Percentiles rank a stretch among this genome's conserved stretches.
phyloP scores from a whole-genome alignment of 2,329 filamentous ascomycete genomes.

The Colletotrichum gigasporum region DNA sequence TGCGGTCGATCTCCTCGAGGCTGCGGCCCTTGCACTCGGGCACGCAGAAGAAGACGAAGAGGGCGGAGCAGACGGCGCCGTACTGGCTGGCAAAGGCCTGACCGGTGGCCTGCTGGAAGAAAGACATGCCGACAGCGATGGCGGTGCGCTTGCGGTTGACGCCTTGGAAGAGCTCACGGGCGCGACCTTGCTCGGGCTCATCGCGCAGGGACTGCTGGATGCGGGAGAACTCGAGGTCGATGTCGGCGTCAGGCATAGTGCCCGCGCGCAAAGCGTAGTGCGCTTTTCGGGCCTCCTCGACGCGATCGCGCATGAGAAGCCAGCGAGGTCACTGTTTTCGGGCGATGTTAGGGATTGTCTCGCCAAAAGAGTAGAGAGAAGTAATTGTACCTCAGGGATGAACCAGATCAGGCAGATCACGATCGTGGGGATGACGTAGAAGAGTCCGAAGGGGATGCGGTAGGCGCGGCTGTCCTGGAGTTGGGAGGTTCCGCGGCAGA shows the following conservation, averaged over 20 bases:
- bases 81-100: constrained; percentile 34
- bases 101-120: constrained; percentile 35
- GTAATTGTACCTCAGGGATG: constrained; percentile 37
- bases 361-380: not conserved
- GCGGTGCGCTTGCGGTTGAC: constrained; percentile 38
- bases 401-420: constrained; percentile 39
- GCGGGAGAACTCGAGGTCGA: constrained; percentile 33
- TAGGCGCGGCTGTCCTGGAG: constrained; percentile 42
- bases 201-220: constrained; percentile 23
- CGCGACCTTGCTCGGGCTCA: constrained; percentile 25
- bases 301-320: constrained; percentile 39
- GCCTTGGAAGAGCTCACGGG: constrained; percentile 39
- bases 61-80: constrained; percentile 33
- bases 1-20: constrained; percentile 38
- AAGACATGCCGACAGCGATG: constrained; percentile 36
- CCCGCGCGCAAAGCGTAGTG: constrained; percentile 37
- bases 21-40: constrained; percentile 37
- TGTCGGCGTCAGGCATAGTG: constrained; percentile 36
- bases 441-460: constrained; percentile 45
- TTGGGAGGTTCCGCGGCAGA: constrained; percentile 41
- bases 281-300: constrained; percentile 39
- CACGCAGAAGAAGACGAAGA: constrained; percentile 33
- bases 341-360: not conserved
- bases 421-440: constrained; percentile 43
- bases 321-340: constrained; percentile 38